Evolutionary conservation across 169 alveolate species (phyloP).

Genomic region (Plasmodium coatneyi): DNA sequence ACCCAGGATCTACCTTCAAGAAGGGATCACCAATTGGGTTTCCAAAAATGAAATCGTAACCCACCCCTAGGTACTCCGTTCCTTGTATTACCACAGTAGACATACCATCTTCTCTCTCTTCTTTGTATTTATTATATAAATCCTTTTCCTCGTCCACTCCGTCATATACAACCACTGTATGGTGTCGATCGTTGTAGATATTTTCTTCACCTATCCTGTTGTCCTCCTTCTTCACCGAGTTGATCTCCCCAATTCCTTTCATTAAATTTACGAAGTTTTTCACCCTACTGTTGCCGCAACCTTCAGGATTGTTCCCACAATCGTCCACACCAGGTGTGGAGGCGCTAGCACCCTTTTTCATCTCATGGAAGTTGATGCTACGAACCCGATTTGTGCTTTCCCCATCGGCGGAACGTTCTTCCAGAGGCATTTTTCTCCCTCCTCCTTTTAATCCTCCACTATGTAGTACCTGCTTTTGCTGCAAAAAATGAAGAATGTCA

Average conservation of each 20-base stretch:
- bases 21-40: slow-evolving; percentile 89
- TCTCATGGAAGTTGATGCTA: background rate
- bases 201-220: background rate
- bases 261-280: slow-evolving; percentile 14
- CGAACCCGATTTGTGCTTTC: background rate
- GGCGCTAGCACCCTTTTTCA: background rate
- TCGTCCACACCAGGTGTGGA: background rate
- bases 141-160: slow-evolving; percentile 59
- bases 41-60: slow-evolving; percentile 87
- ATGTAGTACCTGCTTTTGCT: background rate
- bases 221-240: background rate
- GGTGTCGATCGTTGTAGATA: slow-evolving; percentile 52
- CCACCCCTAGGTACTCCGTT: slow-evolving; percentile 87
- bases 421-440: background rate
- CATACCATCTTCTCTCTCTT: slow-evolving; percentile 21
- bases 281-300: slow-evolving; percentile 7
- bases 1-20: slow-evolving; percentile 89
- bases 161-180: slow-evolving; percentile 53
- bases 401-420: background rate
- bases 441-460: background rate
- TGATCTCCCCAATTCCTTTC: slow-evolving; percentile 21
- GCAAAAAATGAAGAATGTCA: slow-evolving; percentile 21
- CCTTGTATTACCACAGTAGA: slow-evolving; percentile 61
- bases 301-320: background rate
- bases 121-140: slow-evolving; percentile 55